These are phyloP conservation scores for Biancaea sappan DNA, from an alignment of 306 rosid genomes.

Conservation along the genomic window DNA sequence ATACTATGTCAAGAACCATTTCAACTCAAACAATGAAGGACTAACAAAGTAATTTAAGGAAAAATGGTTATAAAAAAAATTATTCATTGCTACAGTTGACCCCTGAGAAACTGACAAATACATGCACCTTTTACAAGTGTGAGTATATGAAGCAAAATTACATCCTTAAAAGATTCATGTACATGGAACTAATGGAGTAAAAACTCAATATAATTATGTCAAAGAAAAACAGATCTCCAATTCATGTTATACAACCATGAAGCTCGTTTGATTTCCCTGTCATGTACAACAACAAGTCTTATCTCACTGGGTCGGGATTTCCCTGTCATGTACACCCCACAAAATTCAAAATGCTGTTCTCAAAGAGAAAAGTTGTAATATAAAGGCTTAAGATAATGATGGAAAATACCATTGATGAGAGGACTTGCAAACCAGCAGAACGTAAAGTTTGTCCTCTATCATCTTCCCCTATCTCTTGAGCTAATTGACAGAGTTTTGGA, in stretches of 20 bases:
- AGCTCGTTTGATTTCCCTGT: neutral
- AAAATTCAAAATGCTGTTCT: slow-evolving; percentile 15
- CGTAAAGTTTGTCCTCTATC: slow-evolving; percentile 56
- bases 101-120: neutral
- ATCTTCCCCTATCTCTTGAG: slow-evolving; percentile 82
- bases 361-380: slow-evolving; percentile 11
- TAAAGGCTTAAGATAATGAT: slow-evolving; percentile 22
- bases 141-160: neutral
- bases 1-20: too few relatives aligned
- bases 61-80: neutral
- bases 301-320: too few relatives aligned
- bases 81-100: neutral
- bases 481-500: slow-evolving; percentile 83
- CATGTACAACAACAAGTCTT: too few relatives aligned
- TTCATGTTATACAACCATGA: neutral
- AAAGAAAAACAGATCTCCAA: neutral
- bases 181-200: neutral
- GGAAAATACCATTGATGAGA: slow-evolving; percentile 81
- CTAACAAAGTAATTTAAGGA: neutral
- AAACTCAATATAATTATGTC: neutral
- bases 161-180: neutral
- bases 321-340: neutral
- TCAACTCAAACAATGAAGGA: neutral
- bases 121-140: neutral
- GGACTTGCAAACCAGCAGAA: slow-evolving; percentile 78